Conservation (phyloP, 2,329 filamentous ascomycete genomes). For the Dothideomycetes sp. region DNA sequence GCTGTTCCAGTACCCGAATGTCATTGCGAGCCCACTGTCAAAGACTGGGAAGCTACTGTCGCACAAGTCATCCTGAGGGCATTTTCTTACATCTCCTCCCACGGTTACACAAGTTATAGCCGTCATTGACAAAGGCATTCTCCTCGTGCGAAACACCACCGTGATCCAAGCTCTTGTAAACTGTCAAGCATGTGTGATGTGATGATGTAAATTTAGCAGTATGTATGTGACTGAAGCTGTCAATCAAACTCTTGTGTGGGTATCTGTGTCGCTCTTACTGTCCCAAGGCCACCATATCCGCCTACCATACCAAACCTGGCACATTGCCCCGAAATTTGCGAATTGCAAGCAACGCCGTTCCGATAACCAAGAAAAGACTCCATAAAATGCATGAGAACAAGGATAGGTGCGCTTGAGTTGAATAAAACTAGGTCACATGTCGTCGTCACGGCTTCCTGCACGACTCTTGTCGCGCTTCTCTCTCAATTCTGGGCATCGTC, state of each 20-base stretch:
- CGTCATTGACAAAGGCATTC: too few relatives aligned
- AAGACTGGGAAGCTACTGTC: slow-evolving; percentile 12
- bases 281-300: too few relatives aligned
- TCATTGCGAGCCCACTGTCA: neutral
- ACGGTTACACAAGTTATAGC: too few relatives aligned
- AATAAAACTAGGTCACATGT: neutral
- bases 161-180: too few relatives aligned
- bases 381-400: slow-evolving; percentile 1
- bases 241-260: slow-evolving; percentile 4
- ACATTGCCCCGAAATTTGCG: neutral
- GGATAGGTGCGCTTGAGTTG: neutral
- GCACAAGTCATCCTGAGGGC: too few relatives aligned
- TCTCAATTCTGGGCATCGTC: slow-evolving; percentile 29
- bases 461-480: slow-evolving; percentile 26
- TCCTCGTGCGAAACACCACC: too few relatives aligned
- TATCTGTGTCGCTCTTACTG: slow-evolving; percentile 10
- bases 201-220: too few relatives aligned
- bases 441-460: slow-evolving; percentile 9
- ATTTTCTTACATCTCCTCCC: too few relatives aligned
- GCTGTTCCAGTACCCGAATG: too few relatives aligned
- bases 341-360: too few relatives aligned
- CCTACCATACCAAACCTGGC: too few relatives aligned
- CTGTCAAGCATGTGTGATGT: too few relatives aligned
- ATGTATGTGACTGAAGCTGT: neutral
- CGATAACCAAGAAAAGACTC: slow-evolving; percentile 5